phyloP scores from a whole-genome alignment of 805 yeast species.

The Candida tibetensis region DNA sequence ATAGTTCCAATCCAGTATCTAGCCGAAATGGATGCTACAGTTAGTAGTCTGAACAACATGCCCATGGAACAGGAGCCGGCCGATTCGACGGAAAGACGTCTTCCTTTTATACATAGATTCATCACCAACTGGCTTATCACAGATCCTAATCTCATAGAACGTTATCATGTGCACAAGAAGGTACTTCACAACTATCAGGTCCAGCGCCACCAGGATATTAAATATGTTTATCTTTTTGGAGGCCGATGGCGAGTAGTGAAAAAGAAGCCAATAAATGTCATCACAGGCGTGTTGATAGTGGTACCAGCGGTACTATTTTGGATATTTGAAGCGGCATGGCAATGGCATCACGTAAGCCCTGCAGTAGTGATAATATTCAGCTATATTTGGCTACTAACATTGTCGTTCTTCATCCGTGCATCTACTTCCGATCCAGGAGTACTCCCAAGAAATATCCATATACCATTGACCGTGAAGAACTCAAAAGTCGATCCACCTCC shows the following conservation, averaged over 20 bases:
- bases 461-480: slow-evolving; percentile 20
- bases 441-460: slow-evolving; percentile 64
- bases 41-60: neutral
- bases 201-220: slow-evolving; percentile 28
- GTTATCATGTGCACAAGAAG: slow-evolving; percentile 8
- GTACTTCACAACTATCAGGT: slow-evolving; percentile 39
- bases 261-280: slow-evolving; percentile 38
- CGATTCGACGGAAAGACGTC: too few species aligned
- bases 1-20: too few species aligned
- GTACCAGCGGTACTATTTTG: slow-evolving; percentile 55
- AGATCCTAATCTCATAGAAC: slow-evolving; percentile 16
- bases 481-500: slow-evolving; percentile 8
- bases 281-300: slow-evolving; percentile 32
- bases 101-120: slow-evolving; percentile 12
- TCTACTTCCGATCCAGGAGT: slow-evolving; percentile 68
- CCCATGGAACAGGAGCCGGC: neutral
- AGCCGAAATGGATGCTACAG: too few species aligned
- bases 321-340: slow-evolving; percentile 45
- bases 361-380: slow-evolving; percentile 54
- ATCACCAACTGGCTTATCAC: slow-evolving; percentile 25
- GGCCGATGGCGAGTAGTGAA: slow-evolving; percentile 56
- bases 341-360: slow-evolving; percentile 56
- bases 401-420: slow-evolving; percentile 50
- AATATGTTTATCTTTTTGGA: slow-evolving; percentile 56
- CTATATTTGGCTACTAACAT: slow-evolving; percentile 55